Percentiles rank a stretch among this genome's conserved stretches.
These are phyloP conservation scores for Alternaria panax DNA, from an alignment of 2,329 filamentous ascomycete species.

Conservation along the genomic window DNA sequence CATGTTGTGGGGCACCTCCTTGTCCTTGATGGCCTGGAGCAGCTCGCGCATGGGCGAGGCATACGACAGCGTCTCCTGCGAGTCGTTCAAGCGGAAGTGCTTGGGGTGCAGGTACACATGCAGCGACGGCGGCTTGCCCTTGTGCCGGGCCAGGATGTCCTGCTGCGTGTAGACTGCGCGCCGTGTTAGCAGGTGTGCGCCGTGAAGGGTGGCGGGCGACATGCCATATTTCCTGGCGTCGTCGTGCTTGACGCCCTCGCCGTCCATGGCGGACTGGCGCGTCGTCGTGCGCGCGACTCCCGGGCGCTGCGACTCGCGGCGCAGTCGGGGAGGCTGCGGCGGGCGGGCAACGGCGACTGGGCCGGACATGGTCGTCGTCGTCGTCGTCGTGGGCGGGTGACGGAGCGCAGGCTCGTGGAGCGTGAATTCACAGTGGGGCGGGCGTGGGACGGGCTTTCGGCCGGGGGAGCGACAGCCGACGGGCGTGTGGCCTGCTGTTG, in stretches of 20 bases:
- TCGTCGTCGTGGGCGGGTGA: constrained; percentile 26
- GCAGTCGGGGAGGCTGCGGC: constrained; percentile 53
- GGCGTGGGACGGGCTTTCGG: constrained; percentile 21
- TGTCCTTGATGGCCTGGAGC: constrained; percentile 76
- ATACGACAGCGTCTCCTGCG: constrained; percentile 91
- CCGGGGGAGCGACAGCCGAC: constrained; percentile 23
- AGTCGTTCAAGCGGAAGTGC: constrained; percentile 84
- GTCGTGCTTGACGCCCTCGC: constrained; percentile 38
- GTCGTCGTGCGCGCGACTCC: constrained; percentile 39
- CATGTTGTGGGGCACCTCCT: constrained; percentile 89
- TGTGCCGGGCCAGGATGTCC: constrained; percentile 85
- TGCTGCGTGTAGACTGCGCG: constrained; percentile 71
- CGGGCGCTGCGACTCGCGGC: constrained; percentile 54
- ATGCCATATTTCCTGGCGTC: constrained; percentile 42
- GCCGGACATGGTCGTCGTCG: constrained; percentile 42
- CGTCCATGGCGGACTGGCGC: constrained; percentile 39
- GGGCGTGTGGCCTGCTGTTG: constrained; percentile 11
- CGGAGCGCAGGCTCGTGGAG: constrained; percentile 14
- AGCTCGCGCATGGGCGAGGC: constrained; percentile 87
- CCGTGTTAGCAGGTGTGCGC: constrained; percentile 14
- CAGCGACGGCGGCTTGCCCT: constrained; percentile 76
- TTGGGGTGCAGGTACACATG: constrained; percentile 84
- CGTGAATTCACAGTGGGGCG: constrained; percentile 22
- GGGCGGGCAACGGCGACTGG: constrained; percentile 45
- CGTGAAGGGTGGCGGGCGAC: constrained; percentile 1